A percentile compares a stretch with the other conserved stretches of the same genome.
Conservation (phyloP, 2,329 filamentous ascomycete genomes). For the Zymoseptoria tritici region DNA sequence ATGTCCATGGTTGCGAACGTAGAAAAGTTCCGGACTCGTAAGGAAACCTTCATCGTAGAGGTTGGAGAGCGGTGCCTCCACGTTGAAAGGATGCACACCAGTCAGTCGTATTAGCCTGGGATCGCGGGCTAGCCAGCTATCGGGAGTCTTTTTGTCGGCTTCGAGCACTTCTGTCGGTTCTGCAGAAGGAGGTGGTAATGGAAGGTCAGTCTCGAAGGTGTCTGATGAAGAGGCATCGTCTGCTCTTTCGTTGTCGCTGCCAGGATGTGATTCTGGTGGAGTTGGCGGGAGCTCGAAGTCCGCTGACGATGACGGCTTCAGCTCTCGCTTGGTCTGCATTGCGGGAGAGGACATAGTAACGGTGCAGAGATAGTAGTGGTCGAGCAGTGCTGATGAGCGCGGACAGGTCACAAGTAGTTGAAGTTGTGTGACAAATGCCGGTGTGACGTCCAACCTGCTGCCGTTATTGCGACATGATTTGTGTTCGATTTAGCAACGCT, state of each 20-base stretch:
- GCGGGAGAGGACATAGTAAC: neutral
- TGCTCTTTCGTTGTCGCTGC: constrained; percentile 24
- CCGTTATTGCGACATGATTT: neutral
- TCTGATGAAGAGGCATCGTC: constrained; percentile 45
- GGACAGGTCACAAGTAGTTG: neutral
- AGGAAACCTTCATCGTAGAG: constrained; percentile 77
- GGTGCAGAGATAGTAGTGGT: neutral
- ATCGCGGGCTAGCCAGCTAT: constrained; percentile 73
- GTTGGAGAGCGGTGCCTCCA: constrained; percentile 71
- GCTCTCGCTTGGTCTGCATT: neutral
- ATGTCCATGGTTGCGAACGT: constrained; percentile 81
- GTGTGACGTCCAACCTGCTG: neutral
- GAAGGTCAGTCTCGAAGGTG: constrained; percentile 48
- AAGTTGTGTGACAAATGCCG: neutral
- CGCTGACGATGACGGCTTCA: neutral
- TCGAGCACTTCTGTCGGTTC: constrained; percentile 55
- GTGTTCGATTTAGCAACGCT: neutral
- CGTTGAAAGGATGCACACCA: constrained; percentile 85
- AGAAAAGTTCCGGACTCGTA: constrained; percentile 81
- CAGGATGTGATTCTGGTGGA: constrained; percentile 31
- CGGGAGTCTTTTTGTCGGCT: constrained; percentile 76
- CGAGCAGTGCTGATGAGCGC: neutral
- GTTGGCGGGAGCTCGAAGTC: constrained; percentile 28
- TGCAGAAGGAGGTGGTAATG: constrained; percentile 60
- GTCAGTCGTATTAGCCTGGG: constrained; percentile 76